Conservation (phyloP, 306 rosid species). For the Neltuma alba region DNA sequence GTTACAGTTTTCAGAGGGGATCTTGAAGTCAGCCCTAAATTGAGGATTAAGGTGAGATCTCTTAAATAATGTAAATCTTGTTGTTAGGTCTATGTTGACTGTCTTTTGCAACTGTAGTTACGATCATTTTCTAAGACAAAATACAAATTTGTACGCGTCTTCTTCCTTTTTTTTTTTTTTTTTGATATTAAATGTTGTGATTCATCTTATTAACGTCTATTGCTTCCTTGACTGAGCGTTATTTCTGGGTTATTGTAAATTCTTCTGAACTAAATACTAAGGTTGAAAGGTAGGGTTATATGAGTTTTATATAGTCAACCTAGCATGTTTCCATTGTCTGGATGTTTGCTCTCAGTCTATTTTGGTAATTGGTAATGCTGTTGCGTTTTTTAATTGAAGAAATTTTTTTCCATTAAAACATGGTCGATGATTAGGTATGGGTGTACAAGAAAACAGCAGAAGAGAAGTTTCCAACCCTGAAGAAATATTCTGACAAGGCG, state of each 20-base stretch:
- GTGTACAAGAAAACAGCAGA: conserved; percentile 94
- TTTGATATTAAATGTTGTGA: conserved; percentile 6
- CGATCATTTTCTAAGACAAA: not conserved
- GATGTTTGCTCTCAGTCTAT: conserved; percentile 10
- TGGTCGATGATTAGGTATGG: conserved; percentile 63
- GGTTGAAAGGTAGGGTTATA: not conserved
- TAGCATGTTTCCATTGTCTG: not conserved
- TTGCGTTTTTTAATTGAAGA: conserved; percentile 3
- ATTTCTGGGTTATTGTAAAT: not conserved
- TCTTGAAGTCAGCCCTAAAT: conserved; percentile 69
- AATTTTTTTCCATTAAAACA: conserved; percentile 17
- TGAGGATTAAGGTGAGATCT: conserved; percentile 79
- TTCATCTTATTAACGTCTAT: not conserved
- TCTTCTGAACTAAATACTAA: not conserved
- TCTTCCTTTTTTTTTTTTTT: not conserved
- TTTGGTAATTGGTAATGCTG: not conserved
- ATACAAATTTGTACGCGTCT: not conserved
- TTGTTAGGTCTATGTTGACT: conserved; percentile 28
- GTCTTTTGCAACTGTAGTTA: not conserved
- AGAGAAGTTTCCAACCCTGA: conserved; percentile 85
- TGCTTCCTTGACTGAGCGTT: not conserved
- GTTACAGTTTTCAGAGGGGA: conserved; percentile 83
- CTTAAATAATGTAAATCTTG: conserved; percentile 21
- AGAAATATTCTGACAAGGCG: conserved; percentile 93
- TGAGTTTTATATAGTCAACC: not conserved